Base-by-base conservation (phyloP, 768 basidiomycete species). In the Thelephora aurantiotincta region DNA sequence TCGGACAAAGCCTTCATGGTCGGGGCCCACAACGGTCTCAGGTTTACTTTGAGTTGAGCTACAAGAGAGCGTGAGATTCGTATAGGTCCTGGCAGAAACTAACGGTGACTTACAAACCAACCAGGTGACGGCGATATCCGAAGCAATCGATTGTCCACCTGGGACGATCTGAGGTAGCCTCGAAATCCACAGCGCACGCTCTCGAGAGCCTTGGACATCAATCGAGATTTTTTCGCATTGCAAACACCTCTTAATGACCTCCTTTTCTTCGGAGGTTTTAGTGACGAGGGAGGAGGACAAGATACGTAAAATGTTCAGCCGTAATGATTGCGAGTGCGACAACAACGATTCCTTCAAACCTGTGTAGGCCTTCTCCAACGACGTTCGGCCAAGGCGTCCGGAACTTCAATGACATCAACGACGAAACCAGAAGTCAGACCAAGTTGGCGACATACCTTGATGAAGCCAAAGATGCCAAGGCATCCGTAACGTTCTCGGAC, bases 1-100 rank as follows among this genome's bases (percentile, higher is more conserved):
- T 62, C 58, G 0, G 74, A 69, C 5, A 96, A 62, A 0, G 85
- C 81, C 11, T 73, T 72, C 11, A 80, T 73, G 3, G 91, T 78
- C 14, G 92, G 83, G 3, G 78, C 74, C 85, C 93, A 99, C 13
- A 96, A 58, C 0, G 96, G 96, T 23, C 88, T 75, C 41, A 98
- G 66, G 59, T 92, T 94, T 51, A 97, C 84, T 66, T 98, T 97
- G 46, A 97, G 69, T 60, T 96, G 93, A 5, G 85, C 88, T 83
- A 55, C 20, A 48, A 16, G 11, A 20, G 2, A 16, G 44, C 7
- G 26, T 52, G 19, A 52, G 33, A 11, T 46, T 11, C 34, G n/a
- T 33, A 34, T 38, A 11, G 33, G 14, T 22, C 19, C 33, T 34
- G 11, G 34, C 16, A 46, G 20, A 3, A 50, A 37, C 30, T 41